Conservation (phyloP, 108 stramenopile genomes). For the Mayamaea pseudoterrestris region DNA sequence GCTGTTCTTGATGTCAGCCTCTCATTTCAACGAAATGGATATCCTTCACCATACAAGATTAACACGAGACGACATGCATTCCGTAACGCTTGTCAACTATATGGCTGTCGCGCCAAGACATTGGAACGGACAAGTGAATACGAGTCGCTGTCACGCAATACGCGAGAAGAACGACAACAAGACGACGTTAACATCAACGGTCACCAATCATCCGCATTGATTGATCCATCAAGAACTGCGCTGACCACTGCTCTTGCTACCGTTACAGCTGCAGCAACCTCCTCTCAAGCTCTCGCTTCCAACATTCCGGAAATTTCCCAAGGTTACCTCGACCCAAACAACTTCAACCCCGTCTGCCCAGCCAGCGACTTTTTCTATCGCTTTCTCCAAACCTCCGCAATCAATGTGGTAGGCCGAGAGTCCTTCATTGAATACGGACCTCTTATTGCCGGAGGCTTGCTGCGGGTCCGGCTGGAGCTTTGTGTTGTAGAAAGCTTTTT, state of each 20-base stretch:
- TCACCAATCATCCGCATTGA: too few relatives aligned
- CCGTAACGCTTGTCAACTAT: too few relatives aligned
- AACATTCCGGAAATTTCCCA: slow-evolving; percentile 4
- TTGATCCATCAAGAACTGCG: too few relatives aligned
- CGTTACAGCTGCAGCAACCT: not conserved
- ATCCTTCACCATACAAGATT: too few relatives aligned
- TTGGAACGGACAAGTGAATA: too few relatives aligned
- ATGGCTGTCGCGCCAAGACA: too few relatives aligned
- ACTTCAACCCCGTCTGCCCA: slow-evolving; percentile 79
- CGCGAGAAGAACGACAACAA: too few relatives aligned
- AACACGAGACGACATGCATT: too few relatives aligned
- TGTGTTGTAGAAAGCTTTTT: slow-evolving; percentile 90
- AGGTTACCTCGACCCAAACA: slow-evolving; percentile 54
- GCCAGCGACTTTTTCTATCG: slow-evolving; percentile 81
- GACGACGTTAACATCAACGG: too few relatives aligned
- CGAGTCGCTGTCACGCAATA: too few relatives aligned
- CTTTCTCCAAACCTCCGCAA: slow-evolving; percentile 51
- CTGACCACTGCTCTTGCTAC: not conserved
- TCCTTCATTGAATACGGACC: slow-evolving; percentile 84
- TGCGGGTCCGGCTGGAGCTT: slow-evolving; percentile 81
- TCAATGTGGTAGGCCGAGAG: slow-evolving; percentile 67
- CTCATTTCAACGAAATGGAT: too few relatives aligned
- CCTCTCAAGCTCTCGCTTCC: not conserved
- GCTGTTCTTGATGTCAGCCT: too few relatives aligned
- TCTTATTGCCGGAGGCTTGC: slow-evolving; percentile 79